Percentiles rank a stretch among this genome's conserved stretches.
These are phyloP conservation scores for Alternaria gaisen DNA, from an alignment of 2,329 filamentous ascomycete species.

Conservation along the genomic window DNA sequence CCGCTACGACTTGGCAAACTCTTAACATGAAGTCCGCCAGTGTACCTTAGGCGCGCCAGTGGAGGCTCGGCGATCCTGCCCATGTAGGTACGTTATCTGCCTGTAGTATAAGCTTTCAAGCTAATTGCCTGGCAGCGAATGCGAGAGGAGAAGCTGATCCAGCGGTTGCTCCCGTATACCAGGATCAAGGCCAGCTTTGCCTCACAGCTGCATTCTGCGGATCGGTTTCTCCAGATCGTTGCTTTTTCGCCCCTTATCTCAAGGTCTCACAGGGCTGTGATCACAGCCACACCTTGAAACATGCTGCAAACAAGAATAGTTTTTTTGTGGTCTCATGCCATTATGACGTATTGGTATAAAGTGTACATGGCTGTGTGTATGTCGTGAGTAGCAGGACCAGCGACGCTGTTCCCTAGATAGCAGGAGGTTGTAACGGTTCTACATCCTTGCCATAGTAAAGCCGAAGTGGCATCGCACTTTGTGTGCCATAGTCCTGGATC, in stretches of 20 bases:
- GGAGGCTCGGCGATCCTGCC: slow-evolving; percentile 7
- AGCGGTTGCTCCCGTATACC: slow-evolving; percentile 14
- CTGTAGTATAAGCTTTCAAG: slow-evolving; percentile 12
- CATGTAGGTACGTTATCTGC: slow-evolving; percentile 14
- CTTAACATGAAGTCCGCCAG: slow-evolving; percentile 12
- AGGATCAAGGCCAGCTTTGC: neutral
- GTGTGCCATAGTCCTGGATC: neutral
- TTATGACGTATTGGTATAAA: neutral
- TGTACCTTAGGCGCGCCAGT: neutral
- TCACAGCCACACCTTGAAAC: slow-evolving; percentile 1
- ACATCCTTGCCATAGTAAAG: slow-evolving; percentile 6
- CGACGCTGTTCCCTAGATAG: slow-evolving; percentile 16
- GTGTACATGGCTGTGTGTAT: neutral
- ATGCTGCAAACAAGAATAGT: neutral
- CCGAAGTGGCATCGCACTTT: neutral
- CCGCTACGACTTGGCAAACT: slow-evolving; percentile 17
- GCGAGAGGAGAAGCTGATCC: slow-evolving; percentile 14
- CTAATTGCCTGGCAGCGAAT: slow-evolving; percentile 10
- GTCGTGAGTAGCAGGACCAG: neutral
- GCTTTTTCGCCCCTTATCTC: slow-evolving; percentile 1
- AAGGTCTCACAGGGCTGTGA: neutral
- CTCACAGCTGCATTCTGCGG: slow-evolving; percentile 5
- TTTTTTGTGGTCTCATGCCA: neutral
- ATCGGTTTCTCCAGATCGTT: slow-evolving; percentile 2
- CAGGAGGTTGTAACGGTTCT: slow-evolving; percentile 10